Evolutionary conservation across 768 basidiomycete genomes (phyloP), one percentile per base, ranked within the genome.

Genomic region (Pleurotus giganteus): DNA sequence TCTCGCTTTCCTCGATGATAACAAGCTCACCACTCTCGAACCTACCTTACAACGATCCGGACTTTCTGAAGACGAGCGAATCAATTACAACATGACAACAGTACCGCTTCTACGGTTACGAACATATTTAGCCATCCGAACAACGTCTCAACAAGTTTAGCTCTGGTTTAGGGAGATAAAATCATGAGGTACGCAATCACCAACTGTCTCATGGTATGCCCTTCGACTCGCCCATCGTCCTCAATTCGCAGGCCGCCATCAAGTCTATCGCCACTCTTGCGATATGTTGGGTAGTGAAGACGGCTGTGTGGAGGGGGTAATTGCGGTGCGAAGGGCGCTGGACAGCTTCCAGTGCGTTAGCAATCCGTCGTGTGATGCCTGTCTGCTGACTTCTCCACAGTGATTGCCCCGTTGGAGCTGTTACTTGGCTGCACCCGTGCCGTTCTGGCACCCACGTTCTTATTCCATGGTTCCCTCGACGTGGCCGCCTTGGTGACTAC

Each of bases 371-470:
- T 13, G 13, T 13, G 7, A 32, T 13, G 31, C 13, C 6, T 13
- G 31, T 13, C 31, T 32, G 31, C 31, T 32, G 31, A 32, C 31
- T 32, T 32, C 13, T 13, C 6, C 13, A 6, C 26, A 54, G 53
- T 17, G 42, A 44, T 45, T 41, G 36, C 24, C 53, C 53, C 11
- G 53, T 42, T 9, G 53, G 39, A 19, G 36, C 36, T 26, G 24
- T 54, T 23, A 41, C 42, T 8, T 54, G 53, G 53, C 29, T 54
- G n/a, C 53, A 54, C 23, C 53, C 53, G 13, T 54, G 46, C 28
- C 53, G 53, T 12, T 54, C 53, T 1, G 53, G 23, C 2, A 41
- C 53, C 15, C 53, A 42, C 21, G 53, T 54, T 2, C 28, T 54
- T 4, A 41, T 41, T n/a, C 36, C 36, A 13, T 42, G 21, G n/a